Base-by-base conservation (phyloP, 1,139 yeast species). In the Eremothecium sinecaudum region DNA sequence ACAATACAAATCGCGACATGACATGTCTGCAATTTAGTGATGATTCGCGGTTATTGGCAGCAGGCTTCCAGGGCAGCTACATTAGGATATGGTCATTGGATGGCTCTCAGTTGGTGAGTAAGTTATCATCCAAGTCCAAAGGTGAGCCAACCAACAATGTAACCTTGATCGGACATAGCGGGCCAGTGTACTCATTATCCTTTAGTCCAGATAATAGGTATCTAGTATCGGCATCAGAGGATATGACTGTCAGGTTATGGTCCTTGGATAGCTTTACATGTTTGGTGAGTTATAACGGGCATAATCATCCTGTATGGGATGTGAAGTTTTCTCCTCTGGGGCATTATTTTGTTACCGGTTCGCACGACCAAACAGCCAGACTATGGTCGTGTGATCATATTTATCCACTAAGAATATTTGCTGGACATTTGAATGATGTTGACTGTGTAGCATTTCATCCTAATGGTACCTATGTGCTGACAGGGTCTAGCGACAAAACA, bases 311-410 rank as follows among this genome's bases (percentile, higher is more conserved):
- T 1, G 80, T 92, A 18, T 92, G 98, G 98, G 98, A 92, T 54
- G 96, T 90, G 4, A 73, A 81, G 47, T 90, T 86, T 52, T 79
- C 94, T 3, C 98, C 98, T 2, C 65, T 82, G 51, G 98, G 98
- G 2, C 97, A 90, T 61, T 92, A 92, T 62, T 92, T 92, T 60
- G 96, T 93, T 9, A 86, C 96, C 0, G 96, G 94, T 0, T 84
- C 96, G 3, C 96, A 87, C 53, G 99, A 92, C 54, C 96, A 87
- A 57, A 92, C 98, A 0, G 98, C 97, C 0, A 69, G 97, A 43
- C 66, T 92, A 40, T 92, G 99, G 99, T 87, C 95, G 24, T 86
- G 95, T 42, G 98, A 92, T 58, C 99, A 92, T 59, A 87, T 92
- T 30, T 87, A 90, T 56, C 97, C 98, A 21, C 67, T 92, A 47